Conservation (phyloP, 1,284 basidiomycete genomes). For the Chalciporus sp. region DNA sequence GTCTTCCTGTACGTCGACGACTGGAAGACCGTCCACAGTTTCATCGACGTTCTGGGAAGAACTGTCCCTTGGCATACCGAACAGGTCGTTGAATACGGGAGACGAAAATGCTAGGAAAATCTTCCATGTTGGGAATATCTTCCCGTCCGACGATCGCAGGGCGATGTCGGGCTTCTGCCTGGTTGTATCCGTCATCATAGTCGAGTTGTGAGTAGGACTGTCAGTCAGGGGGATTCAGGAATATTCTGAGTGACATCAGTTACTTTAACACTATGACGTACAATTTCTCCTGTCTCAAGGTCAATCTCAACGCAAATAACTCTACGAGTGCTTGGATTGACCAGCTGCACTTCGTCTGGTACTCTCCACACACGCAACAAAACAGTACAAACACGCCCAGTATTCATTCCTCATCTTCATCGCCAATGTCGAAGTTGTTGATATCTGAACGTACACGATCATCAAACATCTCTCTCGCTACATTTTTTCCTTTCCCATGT, state of each 20-base stretch:
- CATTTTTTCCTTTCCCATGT: conserved; percentile 41
- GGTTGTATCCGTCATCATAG: conserved; percentile 6
- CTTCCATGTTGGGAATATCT: conserved; percentile 28
- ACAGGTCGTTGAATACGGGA: conserved; percentile 33
- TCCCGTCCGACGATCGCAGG: conserved; percentile 30
- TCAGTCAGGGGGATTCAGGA: too few species aligned
- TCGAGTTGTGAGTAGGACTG: background rate
- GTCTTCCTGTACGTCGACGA: conserved; percentile 32
- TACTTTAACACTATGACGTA: background rate
- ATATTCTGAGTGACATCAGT: too few species aligned
- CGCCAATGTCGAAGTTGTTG: conserved; percentile 14
- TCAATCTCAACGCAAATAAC: too few species aligned
- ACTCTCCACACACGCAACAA: background rate
- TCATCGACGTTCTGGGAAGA: background rate
- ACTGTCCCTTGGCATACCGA: conserved; percentile 23
- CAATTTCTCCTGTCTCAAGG: background rate
- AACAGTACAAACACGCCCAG: background rate
- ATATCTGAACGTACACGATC: conserved; percentile 9
- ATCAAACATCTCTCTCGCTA: conserved; percentile 37
- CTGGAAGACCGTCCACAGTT: conserved; percentile 10
- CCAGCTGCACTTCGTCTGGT: background rate
- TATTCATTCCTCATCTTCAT: conserved; percentile 12
- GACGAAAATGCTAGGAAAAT: conserved; percentile 28
- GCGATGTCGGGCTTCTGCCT: conserved; percentile 26
- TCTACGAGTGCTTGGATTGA: too few species aligned